These are phyloP conservation scores for Nannizzia gypsea DNA, from an alignment of 2,329 filamentous ascomycete genomes.

Conservation along the genomic window DNA sequence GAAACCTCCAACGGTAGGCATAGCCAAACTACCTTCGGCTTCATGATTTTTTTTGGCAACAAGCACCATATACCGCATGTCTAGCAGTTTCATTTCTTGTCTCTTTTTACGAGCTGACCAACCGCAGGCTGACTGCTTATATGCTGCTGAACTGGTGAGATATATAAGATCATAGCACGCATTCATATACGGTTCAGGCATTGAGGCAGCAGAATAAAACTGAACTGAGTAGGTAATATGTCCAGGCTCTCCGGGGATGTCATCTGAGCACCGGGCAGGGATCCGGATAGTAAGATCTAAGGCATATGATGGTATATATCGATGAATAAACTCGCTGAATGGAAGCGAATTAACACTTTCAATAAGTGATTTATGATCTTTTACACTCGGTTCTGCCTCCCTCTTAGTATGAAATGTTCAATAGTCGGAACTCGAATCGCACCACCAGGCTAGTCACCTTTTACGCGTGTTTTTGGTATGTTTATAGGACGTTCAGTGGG, in stretches of 20 bases:
- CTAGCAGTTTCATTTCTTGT: slow-evolving; percentile 46
- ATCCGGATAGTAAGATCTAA: slow-evolving; percentile 11
- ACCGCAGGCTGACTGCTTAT: slow-evolving; percentile 40
- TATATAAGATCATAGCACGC: slow-evolving; percentile 44
- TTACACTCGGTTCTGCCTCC: background rate
- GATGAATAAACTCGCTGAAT: slow-evolving; percentile 27
- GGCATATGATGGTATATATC: slow-evolving; percentile 21
- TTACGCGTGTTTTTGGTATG: background rate
- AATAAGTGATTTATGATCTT: slow-evolving; percentile 20
- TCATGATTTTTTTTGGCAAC: slow-evolving; percentile 14
- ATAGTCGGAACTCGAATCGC: too few species aligned
- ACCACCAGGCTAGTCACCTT: background rate
- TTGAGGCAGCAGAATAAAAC: slow-evolving; percentile 26
- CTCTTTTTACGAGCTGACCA: slow-evolving; percentile 45
- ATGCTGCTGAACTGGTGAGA: slow-evolving; percentile 42
- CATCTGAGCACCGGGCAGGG: background rate
- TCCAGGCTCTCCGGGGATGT: background rate
- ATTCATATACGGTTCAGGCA: slow-evolving; percentile 33
- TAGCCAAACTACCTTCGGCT: background rate
- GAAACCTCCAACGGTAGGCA: slow-evolving; percentile 29
- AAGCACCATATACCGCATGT: slow-evolving; percentile 49
- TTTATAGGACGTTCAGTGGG: background rate
- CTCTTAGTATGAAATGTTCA: background rate
- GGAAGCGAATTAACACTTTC: slow-evolving; percentile 33
- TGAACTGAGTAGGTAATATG: slow-evolving; percentile 17